phyloP scores from a whole-genome alignment of 345 rosid genomes.

The Syzygium jambos region DNA sequence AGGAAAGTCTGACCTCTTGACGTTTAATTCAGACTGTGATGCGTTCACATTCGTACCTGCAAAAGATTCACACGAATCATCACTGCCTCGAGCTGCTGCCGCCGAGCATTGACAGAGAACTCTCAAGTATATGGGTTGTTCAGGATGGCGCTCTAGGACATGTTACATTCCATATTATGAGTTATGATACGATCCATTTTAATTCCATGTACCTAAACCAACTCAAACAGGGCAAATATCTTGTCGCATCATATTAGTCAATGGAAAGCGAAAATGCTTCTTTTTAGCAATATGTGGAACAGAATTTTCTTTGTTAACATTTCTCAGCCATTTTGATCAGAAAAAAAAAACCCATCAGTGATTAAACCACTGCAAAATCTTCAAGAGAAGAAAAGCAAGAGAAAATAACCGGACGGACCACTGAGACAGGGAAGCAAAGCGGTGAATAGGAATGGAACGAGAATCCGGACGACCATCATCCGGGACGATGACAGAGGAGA shows the following conservation, averaged over 20 bases:
- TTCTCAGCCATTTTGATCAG: not conserved
- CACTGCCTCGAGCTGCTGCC: not conserved
- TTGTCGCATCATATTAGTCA: not conserved
- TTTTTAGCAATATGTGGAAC: not conserved
- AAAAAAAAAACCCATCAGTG: not conserved
- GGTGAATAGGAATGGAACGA: not conserved
- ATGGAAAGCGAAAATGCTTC: not conserved
- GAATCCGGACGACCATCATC: not conserved
- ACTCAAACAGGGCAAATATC: not conserved
- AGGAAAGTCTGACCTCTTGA: constrained; percentile 23
- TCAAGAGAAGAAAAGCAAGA: not conserved
- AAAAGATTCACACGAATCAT: not conserved
- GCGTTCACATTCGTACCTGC: not conserved
- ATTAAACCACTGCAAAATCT: not conserved
- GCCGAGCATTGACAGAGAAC: not conserved
- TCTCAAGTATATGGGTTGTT: not conserved
- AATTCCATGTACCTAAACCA: not conserved
- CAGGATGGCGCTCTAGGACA: not conserved
- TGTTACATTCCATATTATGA: not conserved
- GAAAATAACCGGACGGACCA: not conserved
- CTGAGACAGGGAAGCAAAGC: not conserved
- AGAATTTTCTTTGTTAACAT: not conserved
- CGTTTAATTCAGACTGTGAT: not conserved
- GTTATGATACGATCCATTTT: not conserved
- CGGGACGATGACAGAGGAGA: not conserved